Conservation (phyloP, 345 rosid species). For the Pugionium cornutum region DNA sequence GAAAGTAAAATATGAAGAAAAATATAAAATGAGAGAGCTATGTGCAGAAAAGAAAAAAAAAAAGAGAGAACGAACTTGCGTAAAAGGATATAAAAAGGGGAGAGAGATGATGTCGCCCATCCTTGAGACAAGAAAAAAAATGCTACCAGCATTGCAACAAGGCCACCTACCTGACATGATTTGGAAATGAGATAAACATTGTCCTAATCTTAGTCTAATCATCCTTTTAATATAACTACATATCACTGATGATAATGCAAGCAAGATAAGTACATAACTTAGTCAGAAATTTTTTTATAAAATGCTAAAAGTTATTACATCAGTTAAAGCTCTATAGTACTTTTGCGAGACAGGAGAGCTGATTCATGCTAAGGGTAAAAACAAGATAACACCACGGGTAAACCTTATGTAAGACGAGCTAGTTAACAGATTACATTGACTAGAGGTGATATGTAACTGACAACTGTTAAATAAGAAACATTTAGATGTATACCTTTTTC, state of each 20-base stretch:
- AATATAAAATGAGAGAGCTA: too few relatives aligned
- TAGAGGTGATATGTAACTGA: conserved; percentile 5
- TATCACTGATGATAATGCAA: not conserved
- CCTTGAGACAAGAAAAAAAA: conserved; percentile 92
- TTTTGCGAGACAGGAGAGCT: not conserved
- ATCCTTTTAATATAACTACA: not conserved
- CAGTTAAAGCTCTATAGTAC: conserved; percentile 9
- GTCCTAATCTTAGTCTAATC: conserved; percentile 6
- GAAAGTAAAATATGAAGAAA: too few relatives aligned
- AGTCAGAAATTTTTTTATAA: conserved; percentile 3
- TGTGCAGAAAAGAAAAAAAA: too few relatives aligned
- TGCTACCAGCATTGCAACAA: conserved; percentile 80
- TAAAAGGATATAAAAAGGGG: conserved; percentile 89
- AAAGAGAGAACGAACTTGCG: conserved; percentile 2
- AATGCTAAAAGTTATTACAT: conserved; percentile 3
- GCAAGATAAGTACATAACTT: conserved; percentile 10
- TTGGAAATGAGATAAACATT: conserved; percentile 11
- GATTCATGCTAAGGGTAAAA: not conserved
- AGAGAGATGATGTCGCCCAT: conserved; percentile 83
- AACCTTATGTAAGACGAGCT: not conserved
- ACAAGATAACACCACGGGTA: not conserved
- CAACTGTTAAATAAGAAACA: not conserved
- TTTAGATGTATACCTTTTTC: conserved; percentile 71
- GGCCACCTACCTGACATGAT: conserved; percentile 78
- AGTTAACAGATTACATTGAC: not conserved